Evolutionary conservation across 83 land plant species (phyloP).

Genomic region (Isoetes engelmannii): DNA sequence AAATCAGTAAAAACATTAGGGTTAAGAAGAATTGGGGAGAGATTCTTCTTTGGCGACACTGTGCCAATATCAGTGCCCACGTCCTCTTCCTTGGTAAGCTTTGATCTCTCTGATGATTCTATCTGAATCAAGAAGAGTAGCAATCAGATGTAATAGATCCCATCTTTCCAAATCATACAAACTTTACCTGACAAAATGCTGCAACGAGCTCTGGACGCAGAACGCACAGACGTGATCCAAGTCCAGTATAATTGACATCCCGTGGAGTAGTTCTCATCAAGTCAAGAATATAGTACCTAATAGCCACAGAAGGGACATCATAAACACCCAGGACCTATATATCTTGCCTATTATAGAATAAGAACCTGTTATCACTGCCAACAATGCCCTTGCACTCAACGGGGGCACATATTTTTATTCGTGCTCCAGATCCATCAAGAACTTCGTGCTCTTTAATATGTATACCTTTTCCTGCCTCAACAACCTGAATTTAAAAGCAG

Average conservation of each 20-base stretch:
- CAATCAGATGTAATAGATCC: too few relatives aligned
- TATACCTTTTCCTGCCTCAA: conserved; percentile 83
- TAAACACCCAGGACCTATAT: too few relatives aligned
- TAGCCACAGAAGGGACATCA: too few relatives aligned
- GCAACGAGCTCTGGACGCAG: conserved; percentile 89
- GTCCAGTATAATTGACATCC: conserved; percentile 80
- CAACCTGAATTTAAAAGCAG: conserved; percentile 64
- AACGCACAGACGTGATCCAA: conserved; percentile 77
- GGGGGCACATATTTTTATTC: conserved; percentile 84
- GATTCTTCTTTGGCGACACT: too few relatives aligned
- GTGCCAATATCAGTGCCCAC: too few relatives aligned
- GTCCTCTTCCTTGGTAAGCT: too few relatives aligned
- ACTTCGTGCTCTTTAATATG: conserved; percentile 89
- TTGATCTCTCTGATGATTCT: too few relatives aligned
- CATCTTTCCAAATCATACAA: too few relatives aligned
- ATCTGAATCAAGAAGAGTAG: too few relatives aligned
- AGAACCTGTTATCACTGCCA: conserved; percentile 99
- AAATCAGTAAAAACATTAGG: conserved; percentile 93
- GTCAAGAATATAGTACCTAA: conserved; percentile 95
- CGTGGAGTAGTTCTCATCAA: conserved; percentile 98
- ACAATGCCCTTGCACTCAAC: conserved; percentile 99
- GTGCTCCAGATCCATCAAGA: conserved; percentile 76
- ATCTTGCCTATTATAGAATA: too few relatives aligned
- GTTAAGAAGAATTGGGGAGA: conserved; percentile 47
- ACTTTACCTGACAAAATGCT: conserved; percentile 82